A percentile compares a stretch with the other conserved stretches of the same genome.
Evolutionary conservation across 768 basidiomycete species (phyloP).

Genomic region (Naganishia vishniacii): DNA sequence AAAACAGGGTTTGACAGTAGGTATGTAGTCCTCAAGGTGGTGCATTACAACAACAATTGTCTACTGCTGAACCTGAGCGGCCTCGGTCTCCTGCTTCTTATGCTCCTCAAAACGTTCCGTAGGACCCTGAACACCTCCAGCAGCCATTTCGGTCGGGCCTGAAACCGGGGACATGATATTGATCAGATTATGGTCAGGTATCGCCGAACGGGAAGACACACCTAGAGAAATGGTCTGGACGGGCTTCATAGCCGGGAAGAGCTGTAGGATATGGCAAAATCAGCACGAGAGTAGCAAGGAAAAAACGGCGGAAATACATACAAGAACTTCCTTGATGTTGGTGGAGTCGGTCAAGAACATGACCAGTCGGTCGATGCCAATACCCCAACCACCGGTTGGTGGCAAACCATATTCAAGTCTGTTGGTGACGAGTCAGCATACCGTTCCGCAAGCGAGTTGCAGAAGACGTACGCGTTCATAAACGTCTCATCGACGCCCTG

Average conservation of each 20-base stretch:
- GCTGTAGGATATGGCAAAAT: constrained; percentile 13
- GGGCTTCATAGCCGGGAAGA: constrained; percentile 98
- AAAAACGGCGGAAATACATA: too few relatives aligned
- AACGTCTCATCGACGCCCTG: constrained; percentile 96
- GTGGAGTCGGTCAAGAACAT: constrained; percentile 99
- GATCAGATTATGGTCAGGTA: not conserved
- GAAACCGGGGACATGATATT: not conserved
- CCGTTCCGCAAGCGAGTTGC: not conserved
- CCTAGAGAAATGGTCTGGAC: constrained; percentile 29
- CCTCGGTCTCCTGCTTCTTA: not conserved
- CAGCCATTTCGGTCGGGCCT: not conserved
- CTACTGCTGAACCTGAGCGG: not conserved
- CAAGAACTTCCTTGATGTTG: constrained; percentile 91
- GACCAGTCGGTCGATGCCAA: constrained; percentile 90
- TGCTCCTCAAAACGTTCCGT: too few relatives aligned
- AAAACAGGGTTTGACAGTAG: too few relatives aligned
- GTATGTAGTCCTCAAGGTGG: too few relatives aligned
- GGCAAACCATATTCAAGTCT: constrained; percentile 95
- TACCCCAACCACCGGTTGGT: constrained; percentile 94
- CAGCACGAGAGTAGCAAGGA: too few relatives aligned
- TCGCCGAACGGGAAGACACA: not conserved
- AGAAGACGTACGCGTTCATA: constrained; percentile 72
- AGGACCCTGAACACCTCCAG: not conserved
- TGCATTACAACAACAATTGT: not conserved
- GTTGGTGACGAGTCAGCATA: not conserved